Evolutionary conservation across 2,329 filamentous ascomycete species (phyloP), one percentile per base, ranked within the genome.

Genomic region (Leptographium galeiforme): DNA sequence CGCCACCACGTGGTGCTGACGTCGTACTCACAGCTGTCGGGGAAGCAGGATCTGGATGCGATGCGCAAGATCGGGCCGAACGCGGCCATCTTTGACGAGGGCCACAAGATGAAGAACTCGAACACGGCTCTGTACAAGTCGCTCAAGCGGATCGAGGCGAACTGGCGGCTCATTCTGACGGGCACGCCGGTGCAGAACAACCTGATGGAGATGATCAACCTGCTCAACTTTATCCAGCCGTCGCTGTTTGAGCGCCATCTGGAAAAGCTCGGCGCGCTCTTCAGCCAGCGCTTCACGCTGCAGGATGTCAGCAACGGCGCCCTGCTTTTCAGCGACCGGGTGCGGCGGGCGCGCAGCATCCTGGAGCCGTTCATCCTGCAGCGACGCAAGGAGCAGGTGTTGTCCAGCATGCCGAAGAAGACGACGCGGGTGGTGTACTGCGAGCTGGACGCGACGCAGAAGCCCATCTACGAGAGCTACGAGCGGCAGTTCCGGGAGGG

Each of bases 181-280:
- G 93, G 93, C 44, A 98, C 93, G 0, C 93, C 93, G 0, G 77
- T 98, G 2, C 88, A 94, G 66, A 94, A 98, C 70, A 97, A 97
- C 65, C 73, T 98, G 19, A 84, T 91, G 63, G 93, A 98, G 69
- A 80, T 98, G 62, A 85, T 89, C 43, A 87, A 89, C 2, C 78
- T 98, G 14, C 78, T 98, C 13, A 88, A 85, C n/a, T 97, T 98
- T 64, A 89, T 98, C 62, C 85, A 97, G 67, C 93, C 93, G 0
- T 71, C 79, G 8, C 77, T 97, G 39, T 98, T 98, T 66, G 73
- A 79, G 11, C 78, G 84, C 39, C 82, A 85, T 58, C 81, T 85
- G 61, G 83, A 93, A 10, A 81, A 90, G 56, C 76, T 98, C n/a
- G 76, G 85, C 54, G 85, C 82, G 51, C 85, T 97, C 48, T 98